Evolutionary conservation across 2,329 filamentous ascomycete species (phyloP).

Genomic region (Apiospora hydei): DNA sequence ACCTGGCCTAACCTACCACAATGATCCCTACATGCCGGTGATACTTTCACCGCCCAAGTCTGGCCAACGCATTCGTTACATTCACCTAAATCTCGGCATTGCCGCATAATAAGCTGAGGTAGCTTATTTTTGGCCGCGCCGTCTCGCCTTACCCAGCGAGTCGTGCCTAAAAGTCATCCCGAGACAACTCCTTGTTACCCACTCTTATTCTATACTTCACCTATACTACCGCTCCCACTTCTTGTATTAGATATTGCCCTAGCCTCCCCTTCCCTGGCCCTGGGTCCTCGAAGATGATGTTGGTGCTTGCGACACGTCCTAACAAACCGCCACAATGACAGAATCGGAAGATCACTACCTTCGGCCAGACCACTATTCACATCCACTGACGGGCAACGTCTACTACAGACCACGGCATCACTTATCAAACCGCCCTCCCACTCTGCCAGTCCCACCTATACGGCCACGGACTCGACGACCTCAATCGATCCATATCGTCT

Average conservation of each 20-base stretch:
- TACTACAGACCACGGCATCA: constrained; percentile 39
- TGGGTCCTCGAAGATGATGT: neutral
- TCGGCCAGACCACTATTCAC: constrained; percentile 33
- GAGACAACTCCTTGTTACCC: constrained; percentile 19
- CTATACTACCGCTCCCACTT: neutral
- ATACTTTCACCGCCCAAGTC: constrained; percentile 22
- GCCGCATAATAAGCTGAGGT: constrained; percentile 16
- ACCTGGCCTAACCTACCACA: constrained; percentile 21
- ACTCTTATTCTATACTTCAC: constrained; percentile 14
- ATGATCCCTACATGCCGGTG: constrained; percentile 24
- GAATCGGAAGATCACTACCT: constrained; percentile 32
- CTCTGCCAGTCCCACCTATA: constrained; percentile 51
- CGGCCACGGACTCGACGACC: constrained; percentile 57
- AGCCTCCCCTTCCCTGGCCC: neutral
- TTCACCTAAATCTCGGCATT: constrained; percentile 9
- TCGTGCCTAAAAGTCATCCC: constrained; percentile 21
- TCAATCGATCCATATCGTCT: constrained; percentile 61
- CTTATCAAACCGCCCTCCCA: constrained; percentile 35
- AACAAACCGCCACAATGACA: constrained; percentile 40
- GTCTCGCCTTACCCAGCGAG: constrained; percentile 14
- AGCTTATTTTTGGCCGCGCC: constrained; percentile 3
- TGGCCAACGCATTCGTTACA: constrained; percentile 23
- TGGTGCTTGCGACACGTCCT: constrained; percentile 29
- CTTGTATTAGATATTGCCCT: constrained; percentile 11
- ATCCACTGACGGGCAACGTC: constrained; percentile 37